Evolutionary conservation across 352 stramenopile species (phyloP).

Genomic region (Stramenopiles sp.): DNA sequence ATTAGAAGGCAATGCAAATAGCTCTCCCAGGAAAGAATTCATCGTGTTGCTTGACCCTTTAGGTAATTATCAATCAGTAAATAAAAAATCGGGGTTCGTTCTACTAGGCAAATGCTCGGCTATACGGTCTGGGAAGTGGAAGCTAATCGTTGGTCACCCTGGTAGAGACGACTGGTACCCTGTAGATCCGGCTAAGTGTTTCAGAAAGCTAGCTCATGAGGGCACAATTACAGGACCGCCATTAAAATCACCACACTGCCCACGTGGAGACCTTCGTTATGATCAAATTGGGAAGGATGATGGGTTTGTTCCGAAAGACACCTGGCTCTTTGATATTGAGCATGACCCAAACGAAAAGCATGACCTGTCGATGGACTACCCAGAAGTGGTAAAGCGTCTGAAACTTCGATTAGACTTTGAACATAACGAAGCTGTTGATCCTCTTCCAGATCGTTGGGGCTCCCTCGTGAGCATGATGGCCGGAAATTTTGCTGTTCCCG

Average conservation of each 20-base stretch:
- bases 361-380: slow-evolving; percentile 15
- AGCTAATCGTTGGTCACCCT: neutral
- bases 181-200: neutral
- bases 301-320: neutral
- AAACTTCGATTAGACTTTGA: slow-evolving; percentile 15
- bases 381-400: slow-evolving; percentile 19
- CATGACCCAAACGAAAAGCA: slow-evolving; percentile 23
- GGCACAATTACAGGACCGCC: neutral
- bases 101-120: neutral
- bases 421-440: neutral
- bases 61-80: neutral
- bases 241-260: neutral
- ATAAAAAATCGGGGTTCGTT: neutral
- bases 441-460: neutral
- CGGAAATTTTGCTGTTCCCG: neutral
- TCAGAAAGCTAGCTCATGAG: neutral
- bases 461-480: neutral
- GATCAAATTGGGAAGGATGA: neutral
- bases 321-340: slow-evolving; percentile 29
- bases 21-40: neutral
- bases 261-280: neutral
- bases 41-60: slow-evolving; percentile 4
- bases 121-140: neutral
- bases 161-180: neutral
- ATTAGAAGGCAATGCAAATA: neutral